Evolutionary conservation across 345 rosid genomes (phyloP).

Genomic region (Lepidium africanum): DNA sequence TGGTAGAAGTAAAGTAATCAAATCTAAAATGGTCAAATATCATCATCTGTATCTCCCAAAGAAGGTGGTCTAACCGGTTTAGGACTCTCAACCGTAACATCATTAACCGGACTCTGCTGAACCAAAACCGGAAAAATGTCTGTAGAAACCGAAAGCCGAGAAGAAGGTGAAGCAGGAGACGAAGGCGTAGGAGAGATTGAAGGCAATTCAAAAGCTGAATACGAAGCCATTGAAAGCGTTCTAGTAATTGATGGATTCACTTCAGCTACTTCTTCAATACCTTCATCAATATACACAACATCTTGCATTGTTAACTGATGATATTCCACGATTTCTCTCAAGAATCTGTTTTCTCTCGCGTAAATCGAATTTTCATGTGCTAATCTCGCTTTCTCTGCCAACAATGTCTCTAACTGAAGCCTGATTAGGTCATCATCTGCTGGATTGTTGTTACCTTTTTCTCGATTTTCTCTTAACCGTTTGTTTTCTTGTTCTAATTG

Average conservation of each 20-base stretch:
- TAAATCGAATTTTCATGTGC: constrained; percentile 81
- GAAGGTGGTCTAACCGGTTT: constrained; percentile 28
- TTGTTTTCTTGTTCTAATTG: constrained; percentile 93
- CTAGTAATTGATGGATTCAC: constrained; percentile 52
- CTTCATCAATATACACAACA: constrained; percentile 83
- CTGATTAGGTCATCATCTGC: constrained; percentile 96
- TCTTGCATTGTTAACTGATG: constrained; percentile 98
- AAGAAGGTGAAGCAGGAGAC: constrained; percentile 43
- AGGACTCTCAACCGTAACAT: constrained; percentile 17
- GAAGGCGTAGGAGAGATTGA: constrained; percentile 30
- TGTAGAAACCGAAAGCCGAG: constrained; percentile 29
- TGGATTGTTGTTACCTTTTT: constrained; percentile 56
- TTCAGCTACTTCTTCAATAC: constrained; percentile 58
- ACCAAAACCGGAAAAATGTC: constrained; percentile 23
- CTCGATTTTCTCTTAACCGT: constrained; percentile 76
- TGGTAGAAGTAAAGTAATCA: not conserved
- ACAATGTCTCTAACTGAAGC: constrained; percentile 87
- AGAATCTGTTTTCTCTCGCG: constrained; percentile 83
- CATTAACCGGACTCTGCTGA: constrained; percentile 16
- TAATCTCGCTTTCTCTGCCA: constrained; percentile 92
- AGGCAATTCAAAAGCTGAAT: constrained; percentile 16
- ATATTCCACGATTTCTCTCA: constrained; percentile 93
- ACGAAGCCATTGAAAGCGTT: constrained; percentile 45
- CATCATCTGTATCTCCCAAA: constrained; percentile 20
- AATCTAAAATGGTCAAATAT: constrained; percentile 15